These are phyloP conservation scores for Aquanectria penicillioides DNA, from an alignment of 2,329 filamentous ascomycete genomes.

Conservation along the genomic window DNA sequence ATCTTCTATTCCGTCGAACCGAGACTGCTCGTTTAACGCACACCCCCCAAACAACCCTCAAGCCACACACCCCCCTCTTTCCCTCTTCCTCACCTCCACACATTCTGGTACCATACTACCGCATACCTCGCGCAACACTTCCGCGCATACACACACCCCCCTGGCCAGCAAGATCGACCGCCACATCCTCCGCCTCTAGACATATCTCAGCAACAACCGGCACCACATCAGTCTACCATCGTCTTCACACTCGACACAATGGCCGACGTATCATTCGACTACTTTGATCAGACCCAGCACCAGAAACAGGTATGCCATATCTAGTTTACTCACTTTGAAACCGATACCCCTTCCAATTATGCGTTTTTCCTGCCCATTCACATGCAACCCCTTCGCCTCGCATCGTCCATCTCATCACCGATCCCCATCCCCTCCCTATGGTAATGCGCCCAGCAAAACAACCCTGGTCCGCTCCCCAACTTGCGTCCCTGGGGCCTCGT, in stretches of 20 bases:
- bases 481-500: conserved; percentile 38
- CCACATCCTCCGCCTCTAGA: conserved; percentile 17
- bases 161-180: conserved; percentile 21
- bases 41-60: conserved; percentile 18
- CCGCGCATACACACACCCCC: conserved; percentile 6
- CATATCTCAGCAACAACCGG: conserved; percentile 31
- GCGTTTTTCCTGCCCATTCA: conserved; percentile 17
- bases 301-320: conserved; percentile 39
- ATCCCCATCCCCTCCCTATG: conserved; percentile 23
- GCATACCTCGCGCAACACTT: not conserved
- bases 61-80: conserved; percentile 23
- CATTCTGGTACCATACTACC: no score
- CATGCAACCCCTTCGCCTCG: conserved; percentile 6
- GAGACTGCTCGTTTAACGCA: conserved; percentile 10
- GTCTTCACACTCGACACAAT: conserved; percentile 31
- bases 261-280: conserved; percentile 43
- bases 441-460: no score
- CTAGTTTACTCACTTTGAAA: conserved; percentile 12
- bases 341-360: conserved; percentile 21
- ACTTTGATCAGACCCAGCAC: conserved; percentile 40
- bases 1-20: conserved; percentile 18
- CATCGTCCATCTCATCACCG: conserved; percentile 13
- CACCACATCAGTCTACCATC: conserved; percentile 35
- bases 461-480: conserved; percentile 31
- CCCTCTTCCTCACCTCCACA: not conserved